Conservation (phyloP, 352 stramenopile genomes). For the Pythium monospermum region DNA sequence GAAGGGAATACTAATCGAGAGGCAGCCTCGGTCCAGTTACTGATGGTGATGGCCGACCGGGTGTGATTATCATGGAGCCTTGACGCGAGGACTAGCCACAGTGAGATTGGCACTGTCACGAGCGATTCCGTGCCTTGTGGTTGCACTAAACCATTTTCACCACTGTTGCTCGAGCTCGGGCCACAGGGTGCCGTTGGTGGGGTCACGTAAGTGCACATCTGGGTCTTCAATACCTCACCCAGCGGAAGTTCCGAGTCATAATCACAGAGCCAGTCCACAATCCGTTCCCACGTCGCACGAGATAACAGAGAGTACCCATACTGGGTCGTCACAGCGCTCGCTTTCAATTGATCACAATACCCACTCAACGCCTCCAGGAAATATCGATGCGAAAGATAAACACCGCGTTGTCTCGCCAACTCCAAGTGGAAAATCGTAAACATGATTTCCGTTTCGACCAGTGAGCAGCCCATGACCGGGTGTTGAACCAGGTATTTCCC, state of each 20-base stretch:
- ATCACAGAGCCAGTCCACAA: conserved; percentile 19
- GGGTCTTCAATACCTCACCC: conserved; percentile 2
- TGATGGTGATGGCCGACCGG: too few species aligned
- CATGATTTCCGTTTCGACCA: conserved; percentile 13
- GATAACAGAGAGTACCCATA: conserved; percentile 5
- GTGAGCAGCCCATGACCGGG: conserved; percentile 6
- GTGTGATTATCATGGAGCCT: conserved; percentile 1
- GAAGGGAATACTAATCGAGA: neutral
- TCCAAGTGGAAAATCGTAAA: conserved; percentile 18
- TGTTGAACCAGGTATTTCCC: conserved; percentile 10
- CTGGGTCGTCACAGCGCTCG: conserved; percentile 3
- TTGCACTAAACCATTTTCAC: neutral
- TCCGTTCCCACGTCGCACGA: conserved; percentile 1
- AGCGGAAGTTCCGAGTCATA: conserved; percentile 8
- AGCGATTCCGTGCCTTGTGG: neutral
- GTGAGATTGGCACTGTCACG: conserved; percentile 6
- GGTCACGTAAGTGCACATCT: conserved; percentile 3
- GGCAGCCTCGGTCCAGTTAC: neutral
- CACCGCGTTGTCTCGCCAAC: neutral
- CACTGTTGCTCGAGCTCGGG: too few species aligned
- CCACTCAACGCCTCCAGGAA: conserved; percentile 2
- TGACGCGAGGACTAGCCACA: conserved; percentile 14
- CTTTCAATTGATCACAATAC: conserved; percentile 11
- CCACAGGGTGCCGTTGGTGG: too few species aligned
- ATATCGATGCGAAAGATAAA: conserved; percentile 5